Conservation (phyloP, 768 basidiomycete genomes). For the Tricholoma matsutake region DNA sequence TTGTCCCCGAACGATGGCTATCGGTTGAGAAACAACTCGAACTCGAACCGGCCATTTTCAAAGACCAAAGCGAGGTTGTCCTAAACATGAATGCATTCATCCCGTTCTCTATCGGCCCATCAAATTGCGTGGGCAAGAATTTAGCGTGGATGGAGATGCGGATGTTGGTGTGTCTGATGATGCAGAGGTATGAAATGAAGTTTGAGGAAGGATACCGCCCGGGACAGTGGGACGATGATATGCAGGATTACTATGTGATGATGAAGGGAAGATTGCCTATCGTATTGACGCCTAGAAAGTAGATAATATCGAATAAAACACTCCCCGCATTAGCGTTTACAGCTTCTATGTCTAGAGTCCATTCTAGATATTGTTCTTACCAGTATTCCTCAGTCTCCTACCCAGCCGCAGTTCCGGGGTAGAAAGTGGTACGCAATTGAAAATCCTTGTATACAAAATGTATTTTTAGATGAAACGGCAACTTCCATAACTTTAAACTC, state of each 20-base stretch:
- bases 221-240: conserved; percentile 28
- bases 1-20: conserved; percentile 42
- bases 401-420: no score
- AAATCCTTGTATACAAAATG: no score
- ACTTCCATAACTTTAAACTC: no score
- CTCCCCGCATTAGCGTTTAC: no score
- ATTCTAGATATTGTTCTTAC: no score
- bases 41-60: conserved; percentile 34
- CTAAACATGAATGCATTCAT: conserved; percentile 34
- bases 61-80: conserved; percentile 16
- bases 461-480: no score
- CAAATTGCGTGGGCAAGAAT: conserved; percentile 41
- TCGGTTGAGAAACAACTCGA: conserved; percentile 14
- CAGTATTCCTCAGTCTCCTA: no score
- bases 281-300: conserved; percentile 29
- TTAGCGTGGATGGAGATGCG: conserved; percentile 41
- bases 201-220: conserved; percentile 31
- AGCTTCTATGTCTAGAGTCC: no score
- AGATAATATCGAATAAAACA: not conserved
- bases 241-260: conserved; percentile 35
- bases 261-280: conserved; percentile 30
- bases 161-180: conserved; percentile 33
- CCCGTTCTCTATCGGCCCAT: conserved; percentile 41
- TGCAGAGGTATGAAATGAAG: conserved; percentile 36
- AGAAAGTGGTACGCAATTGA: no score